Base-by-base conservation (phyloP, 805 yeast genomes). In the Pichia nanzhaoensis region DNA sequence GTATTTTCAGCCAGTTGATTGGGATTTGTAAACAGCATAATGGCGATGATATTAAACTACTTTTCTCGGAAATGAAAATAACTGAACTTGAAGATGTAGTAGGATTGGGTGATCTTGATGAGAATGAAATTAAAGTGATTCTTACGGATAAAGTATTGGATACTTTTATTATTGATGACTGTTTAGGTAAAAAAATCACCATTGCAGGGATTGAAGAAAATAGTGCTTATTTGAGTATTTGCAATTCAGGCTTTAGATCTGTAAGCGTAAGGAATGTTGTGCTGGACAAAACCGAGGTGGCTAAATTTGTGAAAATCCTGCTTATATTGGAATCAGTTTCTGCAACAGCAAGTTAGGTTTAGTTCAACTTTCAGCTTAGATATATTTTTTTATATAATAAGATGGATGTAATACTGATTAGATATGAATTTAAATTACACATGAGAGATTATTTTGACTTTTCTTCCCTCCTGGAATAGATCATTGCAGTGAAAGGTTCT, bases 401-500 rank as follows among this genome's bases (percentile, higher is more conserved):
- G n/a, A n/a, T n/a, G n/a, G n/a, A n/a, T n/a, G n/a, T n/a, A n/a
- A n/a, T n/a, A n/a, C n/a, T n/a, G n/a, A n/a, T n/a, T n/a, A n/a
- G n/a, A n/a, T n/a, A n/a, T n/a, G n/a, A n/a, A n/a, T n/a, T n/a
- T n/a, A n/a, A n/a, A n/a, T n/a, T 4, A 14, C 12, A 16, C 36
- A 30, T 17, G 17, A 4, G 20, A 9, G 10, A 21, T n/a, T 32
- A 34, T 24, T 46, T 42, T 35, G 36, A 39, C 30, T 44, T 41
- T 21, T 34, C 44, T 17, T 37, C 46, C 39, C 49, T 44, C 14
- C 49, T 53, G 13, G 91, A 84, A 59, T 93, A 93, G 50, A 93
- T 93, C 61, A 73, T 77, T 20, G 85, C 95, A 19, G 99, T 93
- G 71, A 90, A 93, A 14, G 99, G 99, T 60, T 91, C 99, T 67